phyloP scores from a whole-genome alignment of 2,329 filamentous ascomycete genomes.

The Colletotrichum sansevieriae region DNA sequence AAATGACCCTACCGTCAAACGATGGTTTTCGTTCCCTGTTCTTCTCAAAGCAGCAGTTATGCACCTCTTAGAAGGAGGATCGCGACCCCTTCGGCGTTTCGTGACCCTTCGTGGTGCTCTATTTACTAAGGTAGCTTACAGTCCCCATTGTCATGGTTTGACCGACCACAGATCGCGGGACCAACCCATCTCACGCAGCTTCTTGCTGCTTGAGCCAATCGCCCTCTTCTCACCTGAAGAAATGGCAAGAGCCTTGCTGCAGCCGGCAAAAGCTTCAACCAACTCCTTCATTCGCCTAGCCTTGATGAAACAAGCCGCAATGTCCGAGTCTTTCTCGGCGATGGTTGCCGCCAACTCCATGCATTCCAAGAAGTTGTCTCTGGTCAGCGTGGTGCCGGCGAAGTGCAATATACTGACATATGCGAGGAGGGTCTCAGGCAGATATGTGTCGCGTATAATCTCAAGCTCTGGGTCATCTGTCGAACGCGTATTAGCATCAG shows the following conservation, averaged over 20 bases:
- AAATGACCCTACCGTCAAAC: conserved; percentile 16
- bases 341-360: conserved; percentile 87
- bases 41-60: conserved; percentile 1
- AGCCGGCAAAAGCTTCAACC: conserved; percentile 80
- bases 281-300: conserved; percentile 80
- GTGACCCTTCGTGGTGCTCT: background rate
- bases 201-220: conserved; percentile 66
- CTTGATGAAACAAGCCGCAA: conserved; percentile 74
- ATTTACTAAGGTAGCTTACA: background rate
- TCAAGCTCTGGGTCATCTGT: conserved; percentile 63
- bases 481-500: conserved; percentile 3
- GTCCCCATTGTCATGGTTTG: conserved; percentile 52
- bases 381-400: conserved; percentile 78
- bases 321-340: conserved; percentile 76
- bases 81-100: background rate
- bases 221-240: conserved; percentile 67
- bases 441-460: conserved; percentile 79
- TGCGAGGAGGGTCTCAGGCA: conserved; percentile 87
- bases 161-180: conserved; percentile 73
- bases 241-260: conserved; percentile 78
- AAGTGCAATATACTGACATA: conserved; percentile 87
- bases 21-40: conserved; percentile 4
- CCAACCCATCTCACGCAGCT: conserved; percentile 73
- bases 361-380: conserved; percentile 83
- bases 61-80: background rate